These are phyloP conservation scores for Septoria petroselini DNA, from an alignment of 2,329 filamentous ascomycete genomes.

Conservation along the genomic window DNA sequence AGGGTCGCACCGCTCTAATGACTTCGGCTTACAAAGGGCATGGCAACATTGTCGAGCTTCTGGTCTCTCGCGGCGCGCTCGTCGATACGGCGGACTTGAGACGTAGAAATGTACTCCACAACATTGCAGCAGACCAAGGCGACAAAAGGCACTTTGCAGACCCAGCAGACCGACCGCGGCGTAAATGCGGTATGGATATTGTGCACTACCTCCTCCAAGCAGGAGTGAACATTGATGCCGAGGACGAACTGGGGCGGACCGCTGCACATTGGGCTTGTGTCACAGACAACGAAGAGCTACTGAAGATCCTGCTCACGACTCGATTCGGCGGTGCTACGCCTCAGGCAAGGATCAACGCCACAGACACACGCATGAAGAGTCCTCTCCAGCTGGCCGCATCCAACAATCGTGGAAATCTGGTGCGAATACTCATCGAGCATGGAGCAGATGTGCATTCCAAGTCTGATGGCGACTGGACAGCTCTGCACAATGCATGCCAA, in stretches of 20 bases:
- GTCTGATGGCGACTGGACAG: constrained; percentile 89
- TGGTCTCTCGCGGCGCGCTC: constrained; percentile 35
- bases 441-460: constrained; percentile 85
- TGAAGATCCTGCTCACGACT: constrained; percentile 21
- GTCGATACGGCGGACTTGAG: constrained; percentile 27
- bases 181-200: constrained; percentile 24
- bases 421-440: constrained; percentile 88
- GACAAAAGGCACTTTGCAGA: constrained; percentile 15
- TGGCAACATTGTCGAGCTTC: constrained; percentile 39
- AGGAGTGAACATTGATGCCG: constrained; percentile 26
- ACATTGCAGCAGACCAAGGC: constrained; percentile 43
- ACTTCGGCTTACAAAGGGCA: constrained; percentile 46
- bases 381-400: constrained; percentile 27
- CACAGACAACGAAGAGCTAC: constrained; percentile 28
- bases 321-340: constrained; percentile 24
- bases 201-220: constrained; percentile 27
- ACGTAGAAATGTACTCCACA: constrained; percentile 39
- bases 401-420: constrained; percentile 38
- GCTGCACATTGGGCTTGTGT: constrained; percentile 31
- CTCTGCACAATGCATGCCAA: constrained; percentile 60
- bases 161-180: constrained; percentile 15
- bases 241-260: constrained; percentile 26
- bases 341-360: constrained; percentile 22
- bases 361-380: constrained; percentile 27
- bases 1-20: constrained; percentile 45